These are phyloP conservation scores for Boletus reticulatus DNA, from an alignment of 768 basidiomycete species.

Conservation along the genomic window DNA sequence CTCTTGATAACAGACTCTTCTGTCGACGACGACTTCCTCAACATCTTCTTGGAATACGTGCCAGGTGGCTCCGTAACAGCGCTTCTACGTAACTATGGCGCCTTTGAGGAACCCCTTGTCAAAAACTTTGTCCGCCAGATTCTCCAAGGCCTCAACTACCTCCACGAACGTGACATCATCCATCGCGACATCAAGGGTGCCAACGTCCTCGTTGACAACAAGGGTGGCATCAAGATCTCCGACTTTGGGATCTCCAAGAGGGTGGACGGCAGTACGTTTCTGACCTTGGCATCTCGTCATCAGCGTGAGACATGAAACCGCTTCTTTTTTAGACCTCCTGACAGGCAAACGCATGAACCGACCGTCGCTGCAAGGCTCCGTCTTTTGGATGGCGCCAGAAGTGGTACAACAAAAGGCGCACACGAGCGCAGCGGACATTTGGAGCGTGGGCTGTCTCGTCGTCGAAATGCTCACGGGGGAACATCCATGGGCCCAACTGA, in stretches of 20 bases:
- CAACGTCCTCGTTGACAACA: slow-evolving; percentile 97
- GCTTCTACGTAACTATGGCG: slow-evolving; percentile 84
- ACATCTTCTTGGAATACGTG: slow-evolving; percentile 97
- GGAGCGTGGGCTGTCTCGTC: slow-evolving; percentile 93
- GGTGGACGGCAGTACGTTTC: slow-evolving; percentile 85
- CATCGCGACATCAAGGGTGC: slow-evolving; percentile 99
- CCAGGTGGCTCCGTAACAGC: slow-evolving; percentile 94
- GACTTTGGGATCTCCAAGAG: slow-evolving; percentile 98
- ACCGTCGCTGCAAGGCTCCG: slow-evolving; percentile 94
- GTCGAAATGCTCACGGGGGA: slow-evolving; percentile 97
- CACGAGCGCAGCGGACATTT: slow-evolving; percentile 91
- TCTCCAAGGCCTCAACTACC: slow-evolving; percentile 81
- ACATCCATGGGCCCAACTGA: slow-evolving; percentile 93
- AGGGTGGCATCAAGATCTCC: slow-evolving; percentile 95
- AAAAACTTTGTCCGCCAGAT: slow-evolving; percentile 94
- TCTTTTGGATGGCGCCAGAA: slow-evolving; percentile 99
- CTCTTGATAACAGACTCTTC: slow-evolving; percentile 71
- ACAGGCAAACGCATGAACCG: slow-evolving; percentile 75
- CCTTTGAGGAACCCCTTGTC: slow-evolving; percentile 90
- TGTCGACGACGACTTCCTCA: slow-evolving; percentile 84
- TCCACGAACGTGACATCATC: slow-evolving; percentile 92
- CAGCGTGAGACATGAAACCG: slow-evolving; percentile 33
- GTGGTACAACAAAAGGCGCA: slow-evolving; percentile 95
- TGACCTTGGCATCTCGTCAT: not conserved
- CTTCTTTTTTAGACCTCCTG: slow-evolving; percentile 34